These are phyloP conservation scores for Aspergillus sp. DNA, from an alignment of 2,329 filamentous ascomycete genomes.

Conservation along the genomic window DNA sequence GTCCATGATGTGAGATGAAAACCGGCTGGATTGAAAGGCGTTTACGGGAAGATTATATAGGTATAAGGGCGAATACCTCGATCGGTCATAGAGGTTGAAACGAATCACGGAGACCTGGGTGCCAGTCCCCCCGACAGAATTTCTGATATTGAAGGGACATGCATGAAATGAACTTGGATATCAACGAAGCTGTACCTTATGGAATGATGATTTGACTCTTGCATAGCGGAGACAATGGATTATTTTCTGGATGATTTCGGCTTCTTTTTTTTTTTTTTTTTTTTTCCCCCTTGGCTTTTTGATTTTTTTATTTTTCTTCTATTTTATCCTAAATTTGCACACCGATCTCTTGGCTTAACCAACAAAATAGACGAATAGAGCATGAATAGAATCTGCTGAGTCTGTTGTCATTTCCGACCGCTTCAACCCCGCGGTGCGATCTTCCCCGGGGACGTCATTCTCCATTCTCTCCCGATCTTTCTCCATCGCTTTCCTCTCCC, in stretches of 20 bases:
- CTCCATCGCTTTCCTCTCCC: neutral
- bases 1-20: slow-evolving; percentile 65
- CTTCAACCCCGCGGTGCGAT: slow-evolving; percentile 11
- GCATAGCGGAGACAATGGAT: slow-evolving; percentile 23
- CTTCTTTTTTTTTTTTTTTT: neutral
- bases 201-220: slow-evolving; percentile 21
- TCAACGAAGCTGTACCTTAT: slow-evolving; percentile 17
- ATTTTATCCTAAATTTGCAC: neutral
- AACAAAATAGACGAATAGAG: neutral
- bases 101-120: neutral
- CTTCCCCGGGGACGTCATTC: neutral
- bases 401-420: slow-evolving; percentile 1
- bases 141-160: slow-evolving; percentile 4
- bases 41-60: slow-evolving; percentile 17
- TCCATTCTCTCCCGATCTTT: neutral
- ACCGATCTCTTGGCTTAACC: neutral
- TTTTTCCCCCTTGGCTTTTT: neutral
- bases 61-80: slow-evolving; percentile 12
- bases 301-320: neutral
- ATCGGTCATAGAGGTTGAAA: slow-evolving; percentile 8
- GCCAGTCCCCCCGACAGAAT: neutral
- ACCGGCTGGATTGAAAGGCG: slow-evolving; percentile 24
- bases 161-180: slow-evolving; percentile 8
- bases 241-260: neutral
- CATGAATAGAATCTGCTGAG: neutral